Conservation (phyloP, 352 stramenopile genomes). For the Phytopythium aichiense region DNA sequence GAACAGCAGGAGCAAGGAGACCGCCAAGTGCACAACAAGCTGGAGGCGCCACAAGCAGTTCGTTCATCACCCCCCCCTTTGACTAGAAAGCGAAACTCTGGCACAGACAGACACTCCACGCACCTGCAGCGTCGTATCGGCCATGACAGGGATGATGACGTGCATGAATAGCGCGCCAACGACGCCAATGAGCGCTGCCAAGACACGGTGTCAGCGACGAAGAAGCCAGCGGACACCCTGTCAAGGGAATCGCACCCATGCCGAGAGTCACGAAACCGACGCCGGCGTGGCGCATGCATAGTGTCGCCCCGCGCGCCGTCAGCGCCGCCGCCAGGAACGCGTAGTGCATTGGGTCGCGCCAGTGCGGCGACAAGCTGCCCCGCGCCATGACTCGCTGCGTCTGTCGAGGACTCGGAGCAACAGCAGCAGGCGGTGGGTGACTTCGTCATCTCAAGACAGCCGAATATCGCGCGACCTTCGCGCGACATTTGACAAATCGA, state of each 20-base stretch:
- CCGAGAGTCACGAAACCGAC: conserved; percentile 36
- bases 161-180: conserved; percentile 43
- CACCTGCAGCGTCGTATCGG: conserved; percentile 34
- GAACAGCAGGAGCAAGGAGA: conserved; percentile 36
- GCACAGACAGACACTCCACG: neutral
- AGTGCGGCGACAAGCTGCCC: conserved; percentile 22
- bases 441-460: too few relatives aligned
- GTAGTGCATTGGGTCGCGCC: conserved; percentile 51
- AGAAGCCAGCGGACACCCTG: too few relatives aligned
- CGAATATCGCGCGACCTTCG: too few relatives aligned
- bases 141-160: conserved; percentile 48
- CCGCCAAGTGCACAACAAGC: conserved; percentile 26
- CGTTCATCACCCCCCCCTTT: too few relatives aligned
- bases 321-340: conserved; percentile 28
- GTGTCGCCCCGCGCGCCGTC: conserved; percentile 29
- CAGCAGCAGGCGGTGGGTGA: too few relatives aligned
- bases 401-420: too few relatives aligned
- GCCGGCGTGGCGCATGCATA: conserved; percentile 42
- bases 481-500: too few relatives aligned
- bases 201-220: too few relatives aligned
- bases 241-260: conserved; percentile 25
- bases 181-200: conserved; percentile 35
- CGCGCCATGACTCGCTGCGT: neutral
- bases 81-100: neutral
- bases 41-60: conserved; percentile 7